These are phyloP conservation scores for Arthroderma sp. DNA, from an alignment of 2,329 filamentous ascomycete species.

Conservation along the genomic window DNA sequence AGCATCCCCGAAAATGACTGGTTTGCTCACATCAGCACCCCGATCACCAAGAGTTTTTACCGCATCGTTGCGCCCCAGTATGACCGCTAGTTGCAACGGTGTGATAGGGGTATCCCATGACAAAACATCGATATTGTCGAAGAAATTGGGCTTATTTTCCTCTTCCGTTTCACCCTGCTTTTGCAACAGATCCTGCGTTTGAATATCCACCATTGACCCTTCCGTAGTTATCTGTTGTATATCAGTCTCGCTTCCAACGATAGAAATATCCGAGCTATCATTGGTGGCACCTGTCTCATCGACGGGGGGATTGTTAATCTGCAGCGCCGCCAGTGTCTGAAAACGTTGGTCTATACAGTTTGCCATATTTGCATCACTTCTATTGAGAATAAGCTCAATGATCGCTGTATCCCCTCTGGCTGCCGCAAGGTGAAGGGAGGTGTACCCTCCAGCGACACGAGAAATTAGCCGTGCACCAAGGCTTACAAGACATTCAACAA, in stretches of 20 bases:
- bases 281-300: slow-evolving; percentile 5
- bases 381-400: slow-evolving; percentile 50
- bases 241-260: slow-evolving; percentile 27
- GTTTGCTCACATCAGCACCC: slow-evolving; percentile 52
- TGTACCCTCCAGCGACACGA: slow-evolving; percentile 64
- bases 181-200: slow-evolving; percentile 19
- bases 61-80: slow-evolving; percentile 54
- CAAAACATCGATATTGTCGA: slow-evolving; percentile 56
- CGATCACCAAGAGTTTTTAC: slow-evolving; percentile 60
- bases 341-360: slow-evolving; percentile 4
- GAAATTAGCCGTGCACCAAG: slow-evolving; percentile 59
- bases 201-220: slow-evolving; percentile 52
- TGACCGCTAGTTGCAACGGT: slow-evolving; percentile 65
- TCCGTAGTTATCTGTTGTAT: slow-evolving; percentile 38
- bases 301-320: slow-evolving; percentile 38
- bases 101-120: slow-evolving; percentile 66
- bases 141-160: slow-evolving; percentile 52
- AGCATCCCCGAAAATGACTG: slow-evolving; percentile 1
- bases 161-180: slow-evolving; percentile 17
- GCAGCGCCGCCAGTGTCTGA: neutral
- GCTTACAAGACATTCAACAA: slow-evolving; percentile 60
- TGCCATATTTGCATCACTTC: slow-evolving; percentile 47
- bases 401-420: slow-evolving; percentile 55
- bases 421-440: slow-evolving; percentile 72
- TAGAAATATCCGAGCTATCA: slow-evolving; percentile 9